phyloP scores from a whole-genome alignment of 2,329 filamentous ascomycete species.

The Verticillium tricorpus region DNA sequence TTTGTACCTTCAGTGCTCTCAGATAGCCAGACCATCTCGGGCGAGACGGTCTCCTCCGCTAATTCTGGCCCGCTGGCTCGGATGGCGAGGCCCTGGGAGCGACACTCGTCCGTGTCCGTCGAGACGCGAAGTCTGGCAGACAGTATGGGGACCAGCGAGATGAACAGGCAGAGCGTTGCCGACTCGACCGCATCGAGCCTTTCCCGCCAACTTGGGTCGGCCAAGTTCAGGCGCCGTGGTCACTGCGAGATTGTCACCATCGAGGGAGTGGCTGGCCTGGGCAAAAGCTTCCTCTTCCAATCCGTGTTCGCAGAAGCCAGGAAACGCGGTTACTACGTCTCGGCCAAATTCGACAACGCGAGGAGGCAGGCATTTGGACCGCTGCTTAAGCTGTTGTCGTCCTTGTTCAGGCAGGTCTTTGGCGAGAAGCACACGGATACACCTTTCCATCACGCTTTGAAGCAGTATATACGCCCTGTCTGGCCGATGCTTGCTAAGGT shows the following conservation, averaged over 20 bases:
- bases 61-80: slow-evolving; percentile 35
- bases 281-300: slow-evolving; percentile 61
- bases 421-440: slow-evolving; percentile 63
- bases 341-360: slow-evolving; percentile 61
- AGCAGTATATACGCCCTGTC: slow-evolving; percentile 57
- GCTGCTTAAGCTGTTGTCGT: slow-evolving; percentile 59
- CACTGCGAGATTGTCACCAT: slow-evolving; percentile 61
- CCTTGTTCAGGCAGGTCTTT: slow-evolving; percentile 63
- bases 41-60: slow-evolving; percentile 42
- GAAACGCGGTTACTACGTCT: slow-evolving; percentile 59
- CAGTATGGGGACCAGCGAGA: slow-evolving; percentile 33
- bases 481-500: slow-evolving; percentile 61
- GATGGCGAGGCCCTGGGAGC: slow-evolving; percentile 43
- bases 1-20: slow-evolving; percentile 35
- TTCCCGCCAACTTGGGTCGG: slow-evolving; percentile 48
- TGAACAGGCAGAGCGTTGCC: slow-evolving; percentile 30
- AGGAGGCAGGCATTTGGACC: slow-evolving; percentile 59
- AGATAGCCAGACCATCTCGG: slow-evolving; percentile 35
- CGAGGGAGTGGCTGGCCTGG: slow-evolving; percentile 58
- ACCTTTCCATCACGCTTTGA: slow-evolving; percentile 55
- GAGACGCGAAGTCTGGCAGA: slow-evolving; percentile 45
- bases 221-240: slow-evolving; percentile 56
- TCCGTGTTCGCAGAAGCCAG: slow-evolving; percentile 58
- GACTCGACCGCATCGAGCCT: slow-evolving; percentile 40
- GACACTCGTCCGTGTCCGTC: slow-evolving; percentile 45